Base-by-base conservation (phyloP, 495 filamentous ascomycete species). In the Clavariopsis aquatica region DNA sequence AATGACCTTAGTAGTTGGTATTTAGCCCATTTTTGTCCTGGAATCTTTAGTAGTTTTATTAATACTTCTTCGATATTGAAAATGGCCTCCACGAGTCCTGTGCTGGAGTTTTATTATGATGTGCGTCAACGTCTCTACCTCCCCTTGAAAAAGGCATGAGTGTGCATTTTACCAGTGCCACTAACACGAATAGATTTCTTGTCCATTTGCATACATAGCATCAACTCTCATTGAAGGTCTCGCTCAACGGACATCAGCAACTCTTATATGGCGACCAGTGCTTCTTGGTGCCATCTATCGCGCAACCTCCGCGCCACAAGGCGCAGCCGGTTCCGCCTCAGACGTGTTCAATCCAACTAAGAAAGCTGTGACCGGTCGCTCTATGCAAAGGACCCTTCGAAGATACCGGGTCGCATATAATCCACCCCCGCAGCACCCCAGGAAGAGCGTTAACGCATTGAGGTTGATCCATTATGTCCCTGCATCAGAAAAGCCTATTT, bases 211-310 rank as follows among this genome's bases (percentile, higher is more conserved):
- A 26, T 69, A 69, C 24, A 69, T 69, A 28, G 66, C 66, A 0
- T 69, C 66, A 29, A 69, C 67, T 5, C 63, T 63, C n/a, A 51
- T 70, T n/a, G 58, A 66, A 62, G 62, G 63, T 1, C 63, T 70
- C 19, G 63, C 68, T 5, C 15, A 41, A 12, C 62, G 63, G 12
- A 66, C 59, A 1, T 31, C 27, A 10, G 63, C 58, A 23, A 61
- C 31, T 3, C 29, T 70, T 0, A 31, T 26, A n/a, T 70, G 68
- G 68, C 57, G 57, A 15, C 68, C 68, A 10, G 68, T 66, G 9
- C 68, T 70, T n/a, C 58, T 70, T 8, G 68, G 68, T 15, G 68
- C 68, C 45, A 70, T 70, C 28, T 70, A 70, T 47, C 68, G 68
- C 13, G 57, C 63, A 2, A 70, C 68, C 9, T 45, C 55, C 53